These are phyloP conservation scores for Grammothele lineata DNA, from an alignment of 768 basidiomycete genomes.

Conservation along the genomic window DNA sequence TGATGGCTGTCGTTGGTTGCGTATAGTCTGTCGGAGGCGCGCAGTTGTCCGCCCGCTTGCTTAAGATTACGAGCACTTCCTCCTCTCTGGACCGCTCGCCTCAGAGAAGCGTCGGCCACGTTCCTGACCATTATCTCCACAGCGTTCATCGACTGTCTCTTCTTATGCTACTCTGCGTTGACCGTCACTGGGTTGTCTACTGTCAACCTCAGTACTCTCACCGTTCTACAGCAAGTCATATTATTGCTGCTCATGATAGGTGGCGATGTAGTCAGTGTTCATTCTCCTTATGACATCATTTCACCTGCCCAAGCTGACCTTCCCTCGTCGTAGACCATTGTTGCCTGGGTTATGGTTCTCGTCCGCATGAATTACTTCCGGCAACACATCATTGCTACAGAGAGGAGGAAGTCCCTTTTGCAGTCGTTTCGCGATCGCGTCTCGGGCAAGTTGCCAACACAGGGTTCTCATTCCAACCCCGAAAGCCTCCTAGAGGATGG, in stretches of 20 bases:
- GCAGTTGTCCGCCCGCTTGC: no score
- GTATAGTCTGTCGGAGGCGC: no score
- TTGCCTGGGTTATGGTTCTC: constrained; percentile 65
- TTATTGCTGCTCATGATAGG: constrained; percentile 49
- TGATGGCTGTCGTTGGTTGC: no score
- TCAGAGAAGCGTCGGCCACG: no score
- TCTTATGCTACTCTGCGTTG: constrained; percentile 58
- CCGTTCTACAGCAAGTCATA: constrained; percentile 45
- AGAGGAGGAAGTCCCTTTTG: constrained; percentile 10
- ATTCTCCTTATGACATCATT: not conserved
- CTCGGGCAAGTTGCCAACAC: not conserved
- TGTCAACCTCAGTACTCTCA: constrained; percentile 46
- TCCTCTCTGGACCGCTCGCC: no score
- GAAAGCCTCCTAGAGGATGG: constrained; percentile 4
- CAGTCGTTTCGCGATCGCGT: constrained; percentile 9
- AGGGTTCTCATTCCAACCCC: not conserved
- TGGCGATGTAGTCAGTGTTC: constrained; percentile 29
- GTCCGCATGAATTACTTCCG: constrained; percentile 46
- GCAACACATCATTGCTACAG: constrained; percentile 11
- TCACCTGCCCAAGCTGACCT: not conserved
- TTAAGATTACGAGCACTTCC: no score
- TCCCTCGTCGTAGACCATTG: constrained; percentile 34
- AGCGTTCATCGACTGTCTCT: constrained; percentile 52
- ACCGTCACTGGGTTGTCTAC: constrained; percentile 40
- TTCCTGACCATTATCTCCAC: no score